A percentile compares a stretch with the other conserved stretches of the same genome.
Conservation (phyloP, 1,284 basidiomycete species). For the Mycena citricolor region DNA sequence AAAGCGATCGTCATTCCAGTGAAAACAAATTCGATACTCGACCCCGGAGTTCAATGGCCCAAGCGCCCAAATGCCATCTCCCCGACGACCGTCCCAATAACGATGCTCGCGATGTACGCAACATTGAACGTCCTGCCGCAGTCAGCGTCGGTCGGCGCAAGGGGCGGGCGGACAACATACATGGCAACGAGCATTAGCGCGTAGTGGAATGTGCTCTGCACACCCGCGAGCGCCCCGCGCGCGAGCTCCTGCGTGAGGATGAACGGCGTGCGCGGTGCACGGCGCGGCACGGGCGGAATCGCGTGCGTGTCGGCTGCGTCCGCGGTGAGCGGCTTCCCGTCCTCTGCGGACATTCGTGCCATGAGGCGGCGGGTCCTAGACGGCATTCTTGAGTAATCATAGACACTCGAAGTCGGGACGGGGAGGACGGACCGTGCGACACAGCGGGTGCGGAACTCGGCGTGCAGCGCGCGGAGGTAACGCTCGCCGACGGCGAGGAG, state of each 20-base stretch:
- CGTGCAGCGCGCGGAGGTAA: conserved; percentile 21
- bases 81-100: conserved; percentile 25
- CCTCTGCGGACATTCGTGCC: too few species aligned
- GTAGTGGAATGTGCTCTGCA: conserved; percentile 25
- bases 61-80: conserved; percentile 27
- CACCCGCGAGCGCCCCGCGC: conserved; percentile 22
- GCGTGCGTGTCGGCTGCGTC: not conserved
- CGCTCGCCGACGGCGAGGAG: conserved; percentile 24
- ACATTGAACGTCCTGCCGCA: conserved; percentile 27
- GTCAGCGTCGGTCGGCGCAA: conserved; percentile 4
- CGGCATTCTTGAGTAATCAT: too few species aligned
- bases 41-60: conserved; percentile 12
- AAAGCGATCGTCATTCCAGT: too few species aligned
- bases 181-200: conserved; percentile 28
- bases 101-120: conserved; percentile 26
- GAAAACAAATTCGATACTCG: too few species aligned
- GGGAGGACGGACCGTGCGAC: not conserved
- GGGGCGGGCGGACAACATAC: conserved; percentile 13
- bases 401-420: not conserved
- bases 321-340: too few species aligned
- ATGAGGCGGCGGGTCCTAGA: too few species aligned
- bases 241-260: conserved; percentile 26
- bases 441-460: conserved; percentile 6
- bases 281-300: not conserved
- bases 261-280: conserved; percentile 13